Conservation (phyloP, 2,329 filamentous ascomycete genomes). For the Seiridium cupressi region DNA sequence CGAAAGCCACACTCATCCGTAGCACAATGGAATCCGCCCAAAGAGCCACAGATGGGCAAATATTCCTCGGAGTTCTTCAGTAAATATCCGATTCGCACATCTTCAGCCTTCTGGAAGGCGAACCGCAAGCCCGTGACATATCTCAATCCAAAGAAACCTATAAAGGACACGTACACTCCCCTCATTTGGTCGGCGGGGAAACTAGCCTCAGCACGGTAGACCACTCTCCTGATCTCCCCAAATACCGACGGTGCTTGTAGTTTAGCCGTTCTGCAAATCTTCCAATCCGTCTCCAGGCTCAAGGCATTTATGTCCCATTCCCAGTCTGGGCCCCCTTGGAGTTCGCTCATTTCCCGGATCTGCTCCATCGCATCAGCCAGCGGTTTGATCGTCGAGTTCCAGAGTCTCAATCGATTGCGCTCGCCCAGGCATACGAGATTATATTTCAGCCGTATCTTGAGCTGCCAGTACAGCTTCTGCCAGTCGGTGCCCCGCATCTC, state of each 20-base stretch:
- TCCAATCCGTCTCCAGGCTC: constrained; percentile 9
- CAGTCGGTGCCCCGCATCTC: constrained; percentile 17
- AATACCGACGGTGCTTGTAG: constrained; percentile 10
- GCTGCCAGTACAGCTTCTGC: constrained; percentile 16
- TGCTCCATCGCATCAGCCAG: constrained; percentile 14
- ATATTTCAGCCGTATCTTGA: constrained; percentile 12
- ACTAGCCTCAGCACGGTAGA: constrained; percentile 14
- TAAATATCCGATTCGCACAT: constrained; percentile 21
- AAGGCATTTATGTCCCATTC: neutral
- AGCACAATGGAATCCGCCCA: constrained; percentile 19
- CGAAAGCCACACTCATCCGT: constrained; percentile 19
- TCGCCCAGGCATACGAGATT: constrained; percentile 19
- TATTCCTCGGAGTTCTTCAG: constrained; percentile 12
- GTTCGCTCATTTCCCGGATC: constrained; percentile 12
- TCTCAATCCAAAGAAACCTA: constrained; percentile 17
- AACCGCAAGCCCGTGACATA: constrained; percentile 22
- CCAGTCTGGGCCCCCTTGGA: constrained; percentile 14
- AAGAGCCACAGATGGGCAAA: constrained; percentile 12
- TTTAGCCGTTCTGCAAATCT: constrained; percentile 11
- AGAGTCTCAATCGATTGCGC: constrained; percentile 20
- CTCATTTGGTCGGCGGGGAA: constrained; percentile 12
- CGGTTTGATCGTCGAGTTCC: constrained; percentile 19
- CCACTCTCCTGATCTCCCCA: constrained; percentile 11
- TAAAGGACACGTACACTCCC: constrained; percentile 17
- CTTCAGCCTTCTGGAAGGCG: constrained; percentile 9